Base-by-base conservation (phyloP, 2,329 filamentous ascomycete species). In the Ramularia endophylla region DNA sequence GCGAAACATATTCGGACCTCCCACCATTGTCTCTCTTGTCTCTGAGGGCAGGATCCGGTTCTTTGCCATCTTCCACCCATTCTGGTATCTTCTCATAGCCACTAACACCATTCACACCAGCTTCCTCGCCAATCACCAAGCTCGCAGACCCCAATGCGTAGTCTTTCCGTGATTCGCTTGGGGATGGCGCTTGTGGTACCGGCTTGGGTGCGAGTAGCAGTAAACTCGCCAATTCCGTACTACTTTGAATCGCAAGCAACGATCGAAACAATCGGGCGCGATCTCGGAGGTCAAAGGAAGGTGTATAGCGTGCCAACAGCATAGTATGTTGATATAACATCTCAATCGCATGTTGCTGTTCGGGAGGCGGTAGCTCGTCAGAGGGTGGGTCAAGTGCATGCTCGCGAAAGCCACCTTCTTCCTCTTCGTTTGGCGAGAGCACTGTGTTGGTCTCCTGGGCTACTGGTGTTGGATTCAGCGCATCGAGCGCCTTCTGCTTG, bases 161-260 rank as follows among this genome's bases (percentile, higher is more conserved):
- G 0, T 80, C 82, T 50, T 82, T 86, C 25, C 89, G 78, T 2
- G 78, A 81, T 60, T 95, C 89, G 0, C 87, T 94, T 1, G 92
- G 92, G 44, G 86, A 94, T 0, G 88, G 88, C 0, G 85, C 84
- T 46, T 94, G 87, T 0, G 92, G 92, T 0, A 92, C 87, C 0
- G 92, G 90, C 61, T 98, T 98, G 0, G 92, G 89, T 0, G 92
- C 92, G 2, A 97, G 76, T 1, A 98, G 80, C 62, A 97, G 84
- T 11, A 98, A 73, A 1, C 85, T 88, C 2, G 92, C 92, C 12
- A 98, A 77, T 62, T 97, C 87, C 1, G 80, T 84, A 6, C 77
- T 79, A 2, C 74, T 71, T 1, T 89, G 87, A 4, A 85, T 80
- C 3, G 80, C 75, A 2, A 98, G 77, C 1, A 98, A 78, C 1